Evolutionary conservation across 176 grass and related monocot genomes (phyloP), one percentile per base, ranked within the genome.

Genomic region (Phoenix dactylifera): DNA sequence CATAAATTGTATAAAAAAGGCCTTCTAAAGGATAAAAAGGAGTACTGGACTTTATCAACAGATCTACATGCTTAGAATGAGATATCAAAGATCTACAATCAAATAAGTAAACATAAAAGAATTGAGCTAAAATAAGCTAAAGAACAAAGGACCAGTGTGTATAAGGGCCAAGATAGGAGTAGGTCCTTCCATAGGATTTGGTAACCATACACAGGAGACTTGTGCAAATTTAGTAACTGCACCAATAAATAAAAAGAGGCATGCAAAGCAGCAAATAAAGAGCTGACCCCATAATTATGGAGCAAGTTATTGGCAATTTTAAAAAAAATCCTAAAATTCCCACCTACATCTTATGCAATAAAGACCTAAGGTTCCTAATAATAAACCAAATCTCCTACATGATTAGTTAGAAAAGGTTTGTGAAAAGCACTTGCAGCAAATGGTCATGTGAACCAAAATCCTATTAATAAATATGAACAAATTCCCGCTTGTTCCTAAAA

Each of bases 81-180:
- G 20, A 20, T 20, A 20, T 20, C 20, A 20, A 20, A 20, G 20
- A 20, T 20, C 20, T 20, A 20, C 0, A 20, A 20, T 20, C 20
- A 20, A 20, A 20, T 20, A 20, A 20, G 20, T 20, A 20, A 20
- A 20, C 20, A 20, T 20, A 20, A 0, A 20, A 20, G 20, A 20
- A 20, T 20, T 20, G 0, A 20, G 20, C 20, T 20, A 20, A 20
- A 20, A 20, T 20, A 20, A 20, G 20, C 20, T 20, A 20, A 20
- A 20, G 20, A 20, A 20, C 0, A 20, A 20, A 20, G 20, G 20
- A 20, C 20, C 53, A 52, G 52, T 7, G 4, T 49, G 26, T 58
- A 49, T 69, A 69, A 58, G 53, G 48, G 54, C 53, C 3, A n/a
- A 69, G 54, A 69, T 69, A 58, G 54, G 54, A 39, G 66, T 58